Evolutionary conservation across 1,139 yeast species (phyloP).

Genomic region (Tardiomyces digboiensis): DNA sequence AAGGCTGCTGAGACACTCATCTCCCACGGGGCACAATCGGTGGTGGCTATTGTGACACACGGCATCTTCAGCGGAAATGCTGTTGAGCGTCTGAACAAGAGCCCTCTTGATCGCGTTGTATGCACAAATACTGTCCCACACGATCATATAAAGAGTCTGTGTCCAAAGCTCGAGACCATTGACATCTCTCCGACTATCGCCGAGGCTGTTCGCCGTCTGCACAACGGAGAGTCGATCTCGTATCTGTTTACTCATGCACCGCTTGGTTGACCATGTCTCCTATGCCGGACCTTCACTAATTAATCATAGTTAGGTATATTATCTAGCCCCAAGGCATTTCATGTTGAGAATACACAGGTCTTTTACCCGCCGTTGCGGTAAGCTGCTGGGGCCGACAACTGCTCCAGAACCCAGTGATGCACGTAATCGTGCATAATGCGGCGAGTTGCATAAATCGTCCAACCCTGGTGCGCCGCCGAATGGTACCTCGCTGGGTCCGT

Average conservation of each 20-base stretch:
- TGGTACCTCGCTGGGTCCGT: too few species aligned
- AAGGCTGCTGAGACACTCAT: constrained; percentile 90
- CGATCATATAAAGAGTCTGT: constrained; percentile 57
- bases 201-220: constrained; percentile 91
- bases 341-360: too few species aligned
- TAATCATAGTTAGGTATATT: too few species aligned
- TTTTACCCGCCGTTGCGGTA: too few species aligned
- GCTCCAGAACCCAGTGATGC: too few species aligned
- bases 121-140: constrained; percentile 96
- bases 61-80: constrained; percentile 91
- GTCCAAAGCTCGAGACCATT: constrained; percentile 71
- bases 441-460: too few species aligned
- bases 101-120: constrained; percentile 69
- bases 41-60: constrained; percentile 93
- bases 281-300: too few species aligned
- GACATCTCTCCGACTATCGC: constrained; percentile 89
- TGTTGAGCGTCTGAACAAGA: constrained; percentile 67
- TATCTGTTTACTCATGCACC: constrained; percentile 66
- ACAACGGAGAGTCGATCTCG: constrained; percentile 91
- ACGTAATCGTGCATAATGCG: too few species aligned
- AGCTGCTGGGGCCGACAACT: too few species aligned
- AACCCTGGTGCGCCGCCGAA: too few species aligned
- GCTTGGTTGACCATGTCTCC: constrained; percentile 8
- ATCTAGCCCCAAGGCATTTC: too few species aligned
- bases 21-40: constrained; percentile 72